These are phyloP conservation scores for Ustilago nuda DNA, from an alignment of 1,284 basidiomycete genomes.

Conservation along the genomic window DNA sequence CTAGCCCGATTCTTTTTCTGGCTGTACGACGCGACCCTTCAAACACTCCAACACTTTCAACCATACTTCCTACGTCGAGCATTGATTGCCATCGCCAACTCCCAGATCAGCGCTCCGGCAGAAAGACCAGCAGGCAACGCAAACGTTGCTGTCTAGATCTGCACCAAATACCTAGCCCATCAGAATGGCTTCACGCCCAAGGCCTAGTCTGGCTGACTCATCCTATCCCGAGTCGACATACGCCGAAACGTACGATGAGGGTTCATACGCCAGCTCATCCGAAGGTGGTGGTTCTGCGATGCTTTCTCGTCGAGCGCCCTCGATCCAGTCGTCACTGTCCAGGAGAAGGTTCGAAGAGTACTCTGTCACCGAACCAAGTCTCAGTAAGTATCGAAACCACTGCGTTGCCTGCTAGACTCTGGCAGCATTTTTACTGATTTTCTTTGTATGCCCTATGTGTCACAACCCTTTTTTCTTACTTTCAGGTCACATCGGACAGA, in stretches of 20 bases:
- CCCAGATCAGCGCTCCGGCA: background rate
- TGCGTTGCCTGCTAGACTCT: background rate
- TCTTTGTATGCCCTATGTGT: background rate
- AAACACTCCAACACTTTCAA: conserved; percentile 14
- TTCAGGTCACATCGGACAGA: conserved; percentile 40
- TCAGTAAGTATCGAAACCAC: conserved; percentile 30
- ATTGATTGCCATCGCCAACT: background rate
- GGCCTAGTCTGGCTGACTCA: conserved; percentile 35
- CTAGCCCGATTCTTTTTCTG: background rate
- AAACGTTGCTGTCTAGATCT: background rate
- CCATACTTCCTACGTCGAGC: background rate
- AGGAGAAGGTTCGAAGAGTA: conserved; percentile 44
- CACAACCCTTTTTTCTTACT: too few relatives aligned
- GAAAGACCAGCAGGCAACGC: background rate
- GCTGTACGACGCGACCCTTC: conserved; percentile 38
- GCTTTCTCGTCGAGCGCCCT: conserved; percentile 47
- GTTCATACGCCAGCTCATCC: conserved; percentile 48
- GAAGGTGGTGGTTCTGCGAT: conserved; percentile 50
- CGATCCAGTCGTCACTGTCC: conserved; percentile 38
- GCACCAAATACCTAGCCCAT: background rate
- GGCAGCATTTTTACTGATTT: background rate
- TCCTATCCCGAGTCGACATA: conserved; percentile 43
- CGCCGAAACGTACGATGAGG: conserved; percentile 43
- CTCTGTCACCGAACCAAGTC: conserved; percentile 43
- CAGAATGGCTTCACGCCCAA: conserved; percentile 34